A percentile compares a stretch with the other conserved stretches of the same genome.
These are phyloP conservation scores for Lactifluus pinguis DNA, from an alignment of 768 basidiomycete genomes.

Conservation along the genomic window DNA sequence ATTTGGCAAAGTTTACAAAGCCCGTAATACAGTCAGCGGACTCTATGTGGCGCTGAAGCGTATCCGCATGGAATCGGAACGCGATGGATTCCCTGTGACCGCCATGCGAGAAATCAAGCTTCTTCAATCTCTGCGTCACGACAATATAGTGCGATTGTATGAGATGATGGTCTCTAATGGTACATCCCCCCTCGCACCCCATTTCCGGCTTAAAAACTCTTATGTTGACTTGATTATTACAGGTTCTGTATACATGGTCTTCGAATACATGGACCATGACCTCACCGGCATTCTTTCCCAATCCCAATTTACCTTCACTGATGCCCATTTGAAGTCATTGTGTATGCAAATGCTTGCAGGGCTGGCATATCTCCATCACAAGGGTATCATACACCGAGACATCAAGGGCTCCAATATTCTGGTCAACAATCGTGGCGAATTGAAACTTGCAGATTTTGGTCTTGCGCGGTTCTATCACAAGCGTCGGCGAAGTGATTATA, in stretches of 20 bases:
- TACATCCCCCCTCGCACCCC: constrained; percentile 28
- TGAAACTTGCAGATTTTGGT: constrained; percentile 97
- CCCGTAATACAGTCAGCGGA: constrained; percentile 71
- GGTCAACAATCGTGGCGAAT: constrained; percentile 80
- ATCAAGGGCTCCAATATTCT: constrained; percentile 99
- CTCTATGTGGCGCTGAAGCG: constrained; percentile 85
- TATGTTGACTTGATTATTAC: not conserved
- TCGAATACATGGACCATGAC: constrained; percentile 99
- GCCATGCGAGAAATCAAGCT: constrained; percentile 99
- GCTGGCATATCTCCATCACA: constrained; percentile 89
- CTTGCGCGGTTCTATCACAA: constrained; percentile 95
- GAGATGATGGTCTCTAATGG: constrained; percentile 99
- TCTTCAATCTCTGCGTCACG: constrained; percentile 81
- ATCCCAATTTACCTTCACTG: constrained; percentile 74
- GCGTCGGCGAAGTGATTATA: constrained; percentile 83
- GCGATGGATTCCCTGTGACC: constrained; percentile 97
- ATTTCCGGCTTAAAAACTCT: constrained; percentile 8
- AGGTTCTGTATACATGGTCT: constrained; percentile 99
- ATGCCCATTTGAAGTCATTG: constrained; percentile 90
- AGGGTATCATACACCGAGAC: constrained; percentile 94
- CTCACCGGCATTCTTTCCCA: constrained; percentile 91
- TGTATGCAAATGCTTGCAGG: constrained; percentile 94
- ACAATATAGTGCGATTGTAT: constrained; percentile 79
- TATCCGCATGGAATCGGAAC: constrained; percentile 95
- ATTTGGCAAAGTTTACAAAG: constrained; percentile 98